Percentiles rank a stretch among this genome's conserved stretches.
These are phyloP conservation scores for Penicillium odoratum DNA, from an alignment of 495 filamentous ascomycete genomes.

Conservation along the genomic window DNA sequence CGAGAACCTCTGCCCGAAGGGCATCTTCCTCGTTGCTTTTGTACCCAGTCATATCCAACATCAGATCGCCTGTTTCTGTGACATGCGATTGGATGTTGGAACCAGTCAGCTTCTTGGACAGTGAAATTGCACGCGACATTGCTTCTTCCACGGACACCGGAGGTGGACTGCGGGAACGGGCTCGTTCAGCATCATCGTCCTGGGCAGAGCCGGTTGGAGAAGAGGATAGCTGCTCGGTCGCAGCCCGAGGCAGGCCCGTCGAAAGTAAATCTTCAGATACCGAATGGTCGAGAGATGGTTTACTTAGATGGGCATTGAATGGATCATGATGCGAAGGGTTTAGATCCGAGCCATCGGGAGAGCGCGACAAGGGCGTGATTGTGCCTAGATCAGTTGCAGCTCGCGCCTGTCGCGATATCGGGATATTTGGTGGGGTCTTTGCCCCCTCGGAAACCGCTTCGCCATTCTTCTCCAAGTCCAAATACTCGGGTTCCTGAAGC, in stretches of 20 bases:
- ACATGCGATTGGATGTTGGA: slow-evolving; percentile 93
- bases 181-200: slow-evolving; percentile 1
- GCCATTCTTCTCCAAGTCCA: slow-evolving; percentile 61
- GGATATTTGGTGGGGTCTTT: slow-evolving; percentile 23
- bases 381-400: slow-evolving; percentile 58
- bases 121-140: slow-evolving; percentile 74
- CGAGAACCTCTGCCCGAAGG: slow-evolving; percentile 84
- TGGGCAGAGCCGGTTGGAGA: neutral
- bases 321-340: slow-evolving; percentile 27
- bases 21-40: slow-evolving; percentile 92
- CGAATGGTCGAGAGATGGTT: slow-evolving; percentile 50
- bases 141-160: slow-evolving; percentile 74
- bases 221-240: slow-evolving; percentile 9
- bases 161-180: slow-evolving; percentile 65
- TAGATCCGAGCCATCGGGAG: slow-evolving; percentile 55
- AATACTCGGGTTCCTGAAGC: slow-evolving; percentile 79
- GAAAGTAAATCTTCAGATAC: slow-evolving; percentile 50
- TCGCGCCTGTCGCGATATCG: slow-evolving; percentile 45
- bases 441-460: slow-evolving; percentile 29
- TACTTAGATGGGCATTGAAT: slow-evolving; percentile 20
- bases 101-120: slow-evolving; percentile 82
- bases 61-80: slow-evolving; percentile 90
- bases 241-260: slow-evolving; percentile 16
- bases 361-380: slow-evolving; percentile 63
- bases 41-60: slow-evolving; percentile 97